A percentile compares a stretch with the other conserved stretches of the same genome.
Conservation (phyloP, 768 basidiomycete species). For the Trametes elegans region DNA sequence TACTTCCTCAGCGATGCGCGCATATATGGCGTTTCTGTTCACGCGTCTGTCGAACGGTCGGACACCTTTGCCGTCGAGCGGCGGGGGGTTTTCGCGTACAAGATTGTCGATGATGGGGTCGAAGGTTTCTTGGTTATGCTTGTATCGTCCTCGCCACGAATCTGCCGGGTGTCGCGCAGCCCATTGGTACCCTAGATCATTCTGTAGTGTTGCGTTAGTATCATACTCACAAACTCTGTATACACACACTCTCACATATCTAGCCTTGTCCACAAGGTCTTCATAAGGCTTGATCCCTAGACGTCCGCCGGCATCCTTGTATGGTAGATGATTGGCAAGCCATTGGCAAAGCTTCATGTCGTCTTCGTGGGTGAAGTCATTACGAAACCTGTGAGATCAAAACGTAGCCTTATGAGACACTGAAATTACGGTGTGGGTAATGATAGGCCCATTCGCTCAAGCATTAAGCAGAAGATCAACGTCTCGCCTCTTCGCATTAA, state of each 20-base stretch:
- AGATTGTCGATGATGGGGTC: constrained; percentile 35
- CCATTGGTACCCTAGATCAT: constrained; percentile 56
- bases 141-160: constrained; percentile 83
- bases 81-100: constrained; percentile 16
- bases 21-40: neutral
- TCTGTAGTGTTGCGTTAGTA: neutral
- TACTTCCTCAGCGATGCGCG: neutral
- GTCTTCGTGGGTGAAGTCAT: constrained; percentile 10
- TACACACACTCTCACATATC: neutral
- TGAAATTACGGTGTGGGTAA: no score
- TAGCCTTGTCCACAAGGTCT: neutral
- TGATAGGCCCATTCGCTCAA: no score
- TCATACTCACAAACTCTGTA: neutral
- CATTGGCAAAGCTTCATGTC: constrained; percentile 14
- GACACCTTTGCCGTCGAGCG: constrained; percentile 16
- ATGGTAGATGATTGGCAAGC: neutral
- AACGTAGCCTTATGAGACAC: neutral
- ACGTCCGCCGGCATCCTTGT: constrained; percentile 2
- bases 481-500: no score
- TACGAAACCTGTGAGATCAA: neutral
- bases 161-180: constrained; percentile 79
- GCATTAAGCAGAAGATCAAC: no score
- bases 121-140: constrained; percentile 63
- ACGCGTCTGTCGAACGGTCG: constrained; percentile 6
- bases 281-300: constrained; percentile 8